Conservation (phyloP, 225 moss, liverwort and hornwort species). For the Sphagnum contortum region DNA sequence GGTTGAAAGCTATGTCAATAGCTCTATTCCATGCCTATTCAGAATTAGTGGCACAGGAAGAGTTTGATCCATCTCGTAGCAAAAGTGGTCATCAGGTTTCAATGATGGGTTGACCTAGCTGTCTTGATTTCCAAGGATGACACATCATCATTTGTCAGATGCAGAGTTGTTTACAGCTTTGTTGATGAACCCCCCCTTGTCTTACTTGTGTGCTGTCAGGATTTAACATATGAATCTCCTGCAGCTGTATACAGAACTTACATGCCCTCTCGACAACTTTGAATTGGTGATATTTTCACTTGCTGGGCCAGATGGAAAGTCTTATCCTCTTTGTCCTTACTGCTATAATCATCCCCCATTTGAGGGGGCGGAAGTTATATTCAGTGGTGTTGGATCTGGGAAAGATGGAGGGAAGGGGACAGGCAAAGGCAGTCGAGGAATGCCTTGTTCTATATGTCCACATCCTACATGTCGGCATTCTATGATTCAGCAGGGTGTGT, state of each 20-base stretch:
- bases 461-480: constrained; percentile 95
- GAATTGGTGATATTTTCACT: constrained; percentile 91
- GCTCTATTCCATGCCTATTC: too few relatives aligned
- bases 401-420: constrained; percentile 67
- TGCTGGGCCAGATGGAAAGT: constrained; percentile 90
- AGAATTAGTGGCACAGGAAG: too few relatives aligned
- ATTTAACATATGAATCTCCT: neutral
- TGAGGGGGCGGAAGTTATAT: constrained; percentile 74
- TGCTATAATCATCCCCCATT: constrained; percentile 98
- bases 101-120: too few relatives aligned
- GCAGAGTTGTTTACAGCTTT: too few relatives aligned
- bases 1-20: too few relatives aligned
- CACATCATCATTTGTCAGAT: too few relatives aligned
- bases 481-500: constrained; percentile 87
- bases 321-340: constrained; percentile 90
- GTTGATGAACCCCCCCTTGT: too few relatives aligned
- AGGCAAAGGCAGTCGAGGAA: constrained; percentile 73
- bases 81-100: too few relatives aligned
- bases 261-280: constrained; percentile 93
- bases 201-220: too few relatives aligned
- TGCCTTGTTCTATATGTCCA: constrained; percentile 95
- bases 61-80: too few relatives aligned
- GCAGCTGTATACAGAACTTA: constrained; percentile 97
- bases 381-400: constrained; percentile 55
- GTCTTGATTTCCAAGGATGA: too few relatives aligned